phyloP scores from a whole-genome alignment of 306 rosid genomes.

The Corylus avellana region DNA sequence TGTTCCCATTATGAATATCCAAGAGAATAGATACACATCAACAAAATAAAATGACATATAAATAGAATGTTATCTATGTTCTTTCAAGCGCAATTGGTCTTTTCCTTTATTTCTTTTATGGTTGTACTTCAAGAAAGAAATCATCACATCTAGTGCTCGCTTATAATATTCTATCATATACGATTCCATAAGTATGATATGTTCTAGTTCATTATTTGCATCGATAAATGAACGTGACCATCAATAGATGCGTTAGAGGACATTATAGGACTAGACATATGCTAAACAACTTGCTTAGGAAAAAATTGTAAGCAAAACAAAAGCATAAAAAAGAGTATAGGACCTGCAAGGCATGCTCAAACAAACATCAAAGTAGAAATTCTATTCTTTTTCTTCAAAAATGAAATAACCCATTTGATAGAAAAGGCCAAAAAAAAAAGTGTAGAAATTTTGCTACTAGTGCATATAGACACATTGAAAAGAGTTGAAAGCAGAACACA shows the following conservation, averaged over 20 bases:
- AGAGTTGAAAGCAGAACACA: not conserved
- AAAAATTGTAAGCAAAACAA: not conserved
- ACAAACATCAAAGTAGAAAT: not conserved
- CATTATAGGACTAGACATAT: not conserved
- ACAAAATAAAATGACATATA: not conserved
- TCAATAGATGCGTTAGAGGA: not conserved
- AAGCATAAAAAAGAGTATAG: not conserved
- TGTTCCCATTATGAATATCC: not conserved
- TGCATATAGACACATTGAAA: not conserved
- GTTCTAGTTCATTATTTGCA: not conserved
- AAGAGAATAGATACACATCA: not conserved
- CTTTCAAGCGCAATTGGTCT: not conserved
- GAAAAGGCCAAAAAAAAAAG: not conserved
- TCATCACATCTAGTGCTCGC: not conserved
- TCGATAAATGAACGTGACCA: not conserved
- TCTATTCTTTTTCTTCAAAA: not conserved
- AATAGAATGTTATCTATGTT: not conserved
- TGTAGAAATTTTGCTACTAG: not conserved
- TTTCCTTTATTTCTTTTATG: not conserved
- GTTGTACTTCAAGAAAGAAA: not conserved
- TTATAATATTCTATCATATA: not conserved
- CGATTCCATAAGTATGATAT: no score
- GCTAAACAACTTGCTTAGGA: not conserved
- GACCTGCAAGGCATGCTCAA: conserved; percentile 3
- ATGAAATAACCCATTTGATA: not conserved